Evolutionary conservation across 768 basidiomycete genomes (phyloP).

Genomic region (Calocybe cyanea): DNA sequence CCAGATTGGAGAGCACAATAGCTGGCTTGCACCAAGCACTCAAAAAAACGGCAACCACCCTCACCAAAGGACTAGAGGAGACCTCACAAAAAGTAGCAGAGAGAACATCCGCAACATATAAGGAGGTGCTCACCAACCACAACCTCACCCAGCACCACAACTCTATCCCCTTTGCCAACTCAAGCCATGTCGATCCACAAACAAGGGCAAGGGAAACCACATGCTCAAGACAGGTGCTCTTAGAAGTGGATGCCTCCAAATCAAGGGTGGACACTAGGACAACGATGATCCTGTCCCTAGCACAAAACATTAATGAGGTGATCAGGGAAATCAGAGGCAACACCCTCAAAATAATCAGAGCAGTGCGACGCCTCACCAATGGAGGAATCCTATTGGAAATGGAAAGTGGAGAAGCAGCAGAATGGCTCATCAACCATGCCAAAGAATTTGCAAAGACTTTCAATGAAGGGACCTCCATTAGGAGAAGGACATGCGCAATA

Average conservation of each 20-base stretch:
- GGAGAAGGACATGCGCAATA: background rate
- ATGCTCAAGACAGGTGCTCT: background rate
- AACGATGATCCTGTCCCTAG: background rate
- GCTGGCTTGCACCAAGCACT: too few species aligned
- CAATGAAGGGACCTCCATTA: background rate
- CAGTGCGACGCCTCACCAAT: background rate
- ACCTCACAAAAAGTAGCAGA: too few species aligned
- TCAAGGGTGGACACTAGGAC: background rate
- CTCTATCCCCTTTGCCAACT: background rate
- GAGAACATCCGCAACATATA: too few species aligned
- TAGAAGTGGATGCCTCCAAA: background rate
- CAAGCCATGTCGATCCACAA: background rate
- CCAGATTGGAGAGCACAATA: too few species aligned
- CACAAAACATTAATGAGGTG: background rate
- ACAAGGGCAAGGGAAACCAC: background rate
- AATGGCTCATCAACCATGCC: background rate
- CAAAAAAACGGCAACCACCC: too few species aligned
- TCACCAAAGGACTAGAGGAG: too few species aligned
- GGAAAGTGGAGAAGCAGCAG: background rate
- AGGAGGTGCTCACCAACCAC: background rate
- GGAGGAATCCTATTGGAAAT: background rate
- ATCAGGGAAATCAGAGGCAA: background rate
- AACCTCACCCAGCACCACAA: background rate
- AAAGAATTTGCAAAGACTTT: background rate
- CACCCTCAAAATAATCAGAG: background rate